These are phyloP conservation scores for Clarireedia hainanense DNA, from an alignment of 2,329 filamentous ascomycete genomes.

Conservation along the genomic window DNA sequence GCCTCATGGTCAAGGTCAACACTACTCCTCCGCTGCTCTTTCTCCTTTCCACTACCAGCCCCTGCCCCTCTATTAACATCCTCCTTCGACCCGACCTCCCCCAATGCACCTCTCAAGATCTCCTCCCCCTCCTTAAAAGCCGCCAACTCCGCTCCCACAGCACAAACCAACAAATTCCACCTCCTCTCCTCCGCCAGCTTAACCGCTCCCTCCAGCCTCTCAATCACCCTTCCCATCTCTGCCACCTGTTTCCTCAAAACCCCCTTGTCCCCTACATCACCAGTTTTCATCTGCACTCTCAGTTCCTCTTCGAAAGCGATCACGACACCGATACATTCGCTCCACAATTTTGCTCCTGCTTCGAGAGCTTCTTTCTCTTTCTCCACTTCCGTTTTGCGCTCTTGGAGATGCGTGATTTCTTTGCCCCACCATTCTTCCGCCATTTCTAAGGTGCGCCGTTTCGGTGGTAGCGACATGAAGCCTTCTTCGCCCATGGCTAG, in stretches of 20 bases:
- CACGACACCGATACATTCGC: conserved; percentile 50
- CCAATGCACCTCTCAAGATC: conserved; percentile 40
- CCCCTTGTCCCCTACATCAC: conserved; percentile 32
- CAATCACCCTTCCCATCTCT: conserved; percentile 49
- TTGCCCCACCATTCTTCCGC: conserved; percentile 63
- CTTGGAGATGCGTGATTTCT: conserved; percentile 49
- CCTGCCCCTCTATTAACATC: not conserved
- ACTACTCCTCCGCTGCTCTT: not conserved
- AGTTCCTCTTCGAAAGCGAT: conserved; percentile 58
- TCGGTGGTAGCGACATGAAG: conserved; percentile 53
- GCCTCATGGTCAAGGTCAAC: not conserved
- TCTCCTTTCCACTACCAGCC: conserved; percentile 10
- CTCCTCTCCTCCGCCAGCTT: conserved; percentile 49
- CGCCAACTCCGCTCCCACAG: conserved; percentile 66
- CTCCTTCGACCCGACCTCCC: not conserved
- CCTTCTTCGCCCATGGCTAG: conserved; percentile 27
- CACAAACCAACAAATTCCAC: conserved; percentile 70
- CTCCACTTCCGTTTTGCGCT: conserved; percentile 47
- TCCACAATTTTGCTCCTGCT: conserved; percentile 61
- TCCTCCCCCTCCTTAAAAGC: conserved; percentile 54
- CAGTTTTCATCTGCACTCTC: conserved; percentile 43
- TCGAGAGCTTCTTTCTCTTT: conserved; percentile 58
- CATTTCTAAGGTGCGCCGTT: conserved; percentile 62
- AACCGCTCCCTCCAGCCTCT: conserved; percentile 46
- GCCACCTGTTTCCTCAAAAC: conserved; percentile 39